Evolutionary conservation across 78 protist genomes (phyloP), one percentile per base, ranked within the genome.

Genomic region (Speleostelium caveatum): DNA sequence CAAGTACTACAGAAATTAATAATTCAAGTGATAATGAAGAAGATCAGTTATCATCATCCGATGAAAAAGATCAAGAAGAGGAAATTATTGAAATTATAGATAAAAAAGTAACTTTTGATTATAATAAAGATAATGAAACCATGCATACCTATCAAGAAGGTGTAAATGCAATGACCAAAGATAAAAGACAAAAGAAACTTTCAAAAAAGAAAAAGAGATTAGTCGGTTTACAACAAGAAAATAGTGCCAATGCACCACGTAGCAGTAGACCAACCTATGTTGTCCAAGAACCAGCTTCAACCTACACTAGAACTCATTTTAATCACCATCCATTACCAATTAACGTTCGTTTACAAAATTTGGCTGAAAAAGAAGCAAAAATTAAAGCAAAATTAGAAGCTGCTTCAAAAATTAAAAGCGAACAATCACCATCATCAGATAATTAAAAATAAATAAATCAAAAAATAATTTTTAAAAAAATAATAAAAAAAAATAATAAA

Each of bases 81-180:
- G 7, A 56, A 21, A 45, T 10, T 10, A 28, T 65, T n/a, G 36
- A 42, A 5, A 51, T 36, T 7, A 68, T 35, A 1, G 78, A 56
- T 22, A 65, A 67, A 26, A 83, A 83, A 16, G 72, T 83, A 12
- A 60, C 62, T 1, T 83, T 69, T 58, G 91, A 83, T 69, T 73
- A 42, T 32, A 56, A 63, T n/a, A 36, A 68, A 30, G 91, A 83
- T 17, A 83, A 74, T 59, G 91, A 67, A 60, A 55, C 71, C 41
- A 24, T 36, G 10, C 33, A 45, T 28, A 63, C 39, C 32, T 32
- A 65, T 32, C 79, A 83, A 69, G 73, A 59, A 10, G 33, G 28
- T 30, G 77, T 83, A 8, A 33, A 36, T n/a, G 79, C 79, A 21
- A 24, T 39, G 2, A 67, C 71, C 14, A 69, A 83, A 21, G 21